Evolutionary conservation across 2,329 filamentous ascomycete species (phyloP).

Genomic region (Paracoccidioides lutzii): DNA sequence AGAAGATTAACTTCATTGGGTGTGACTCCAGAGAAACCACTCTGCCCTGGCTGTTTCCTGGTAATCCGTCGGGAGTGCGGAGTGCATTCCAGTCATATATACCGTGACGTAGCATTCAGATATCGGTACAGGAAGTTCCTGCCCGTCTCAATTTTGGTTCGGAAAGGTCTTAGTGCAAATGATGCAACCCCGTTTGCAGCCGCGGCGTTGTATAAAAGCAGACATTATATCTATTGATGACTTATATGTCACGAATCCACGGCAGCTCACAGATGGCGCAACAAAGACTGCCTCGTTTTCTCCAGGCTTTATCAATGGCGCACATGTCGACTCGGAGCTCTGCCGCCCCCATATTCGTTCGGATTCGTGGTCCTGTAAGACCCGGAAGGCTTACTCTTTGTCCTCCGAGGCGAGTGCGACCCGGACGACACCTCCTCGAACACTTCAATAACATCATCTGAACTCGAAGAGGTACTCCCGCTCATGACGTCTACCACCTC

Average conservation of each 20-base stretch:
- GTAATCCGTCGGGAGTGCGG: background rate
- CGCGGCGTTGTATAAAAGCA: background rate
- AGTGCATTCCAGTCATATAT: background rate
- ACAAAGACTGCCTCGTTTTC: background rate
- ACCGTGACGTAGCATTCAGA: no score
- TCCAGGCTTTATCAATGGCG: slow-evolving; percentile 8
- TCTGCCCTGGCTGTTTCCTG: background rate
- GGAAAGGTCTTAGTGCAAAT: background rate
- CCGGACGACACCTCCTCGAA: slow-evolving; percentile 40
- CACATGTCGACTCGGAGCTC: slow-evolving; percentile 11
- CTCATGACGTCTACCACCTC: slow-evolving; percentile 29
- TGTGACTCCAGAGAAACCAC: background rate
- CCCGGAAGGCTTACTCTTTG: slow-evolving; percentile 26
- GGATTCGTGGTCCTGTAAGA: slow-evolving; percentile 40
- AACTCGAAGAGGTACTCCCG: slow-evolving; percentile 20
- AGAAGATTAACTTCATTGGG: background rate
- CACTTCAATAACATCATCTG: slow-evolving; percentile 45
- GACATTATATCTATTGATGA: no score
- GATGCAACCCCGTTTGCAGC: background rate
- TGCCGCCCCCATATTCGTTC: slow-evolving; percentile 25
- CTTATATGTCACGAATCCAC: no score
- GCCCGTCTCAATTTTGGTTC: background rate
- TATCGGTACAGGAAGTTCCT: background rate
- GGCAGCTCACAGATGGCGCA: background rate
- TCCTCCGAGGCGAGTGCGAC: slow-evolving; percentile 19